Conservation (phyloP, 2,329 filamentous ascomycete genomes). For the Lecanoromycetidae sp. region DNA sequence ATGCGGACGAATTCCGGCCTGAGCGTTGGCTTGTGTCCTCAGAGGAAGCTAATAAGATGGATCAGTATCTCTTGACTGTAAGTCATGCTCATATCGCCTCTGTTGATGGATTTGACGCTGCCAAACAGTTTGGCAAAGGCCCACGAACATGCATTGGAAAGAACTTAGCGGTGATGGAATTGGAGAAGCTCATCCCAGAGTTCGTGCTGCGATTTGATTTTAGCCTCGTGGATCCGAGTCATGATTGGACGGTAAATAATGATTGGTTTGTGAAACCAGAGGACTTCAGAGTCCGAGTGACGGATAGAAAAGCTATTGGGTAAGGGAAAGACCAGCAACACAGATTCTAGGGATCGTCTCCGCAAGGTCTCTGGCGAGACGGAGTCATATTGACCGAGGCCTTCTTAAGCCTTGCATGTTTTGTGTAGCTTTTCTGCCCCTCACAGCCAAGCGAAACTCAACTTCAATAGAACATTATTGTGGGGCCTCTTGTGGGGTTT, state of each 20-base stretch:
- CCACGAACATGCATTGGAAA: constrained; percentile 12
- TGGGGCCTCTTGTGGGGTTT: too few species aligned
- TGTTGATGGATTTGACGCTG: too few species aligned
- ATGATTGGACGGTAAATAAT: constrained; percentile 36
- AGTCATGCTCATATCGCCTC: neutral
- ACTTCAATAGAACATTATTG: too few species aligned
- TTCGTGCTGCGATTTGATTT: constrained; percentile 12
- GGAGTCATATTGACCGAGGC: too few species aligned
- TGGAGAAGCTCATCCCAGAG: constrained; percentile 12
- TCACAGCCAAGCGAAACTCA: too few species aligned
- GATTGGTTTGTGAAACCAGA: constrained; percentile 40
- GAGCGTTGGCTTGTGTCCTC: constrained; percentile 31
- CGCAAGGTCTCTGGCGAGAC: too few species aligned
- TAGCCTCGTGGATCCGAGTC: constrained; percentile 10
- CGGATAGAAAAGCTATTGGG: neutral
- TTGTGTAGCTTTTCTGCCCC: too few species aligned
- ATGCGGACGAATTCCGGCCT: constrained; percentile 34
- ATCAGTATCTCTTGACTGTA: constrained; percentile 14
- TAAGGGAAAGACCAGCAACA: too few species aligned
- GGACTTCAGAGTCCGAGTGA: constrained; percentile 20
- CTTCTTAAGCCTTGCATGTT: too few species aligned
- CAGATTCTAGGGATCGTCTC: too few species aligned
- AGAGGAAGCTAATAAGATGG: constrained; percentile 10
- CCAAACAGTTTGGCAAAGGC: constrained; percentile 12
- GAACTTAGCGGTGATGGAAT: constrained; percentile 10